These are phyloP conservation scores for Fusarium coffeatum DNA, from an alignment of 2,329 filamentous ascomycete genomes.

Conservation along the genomic window DNA sequence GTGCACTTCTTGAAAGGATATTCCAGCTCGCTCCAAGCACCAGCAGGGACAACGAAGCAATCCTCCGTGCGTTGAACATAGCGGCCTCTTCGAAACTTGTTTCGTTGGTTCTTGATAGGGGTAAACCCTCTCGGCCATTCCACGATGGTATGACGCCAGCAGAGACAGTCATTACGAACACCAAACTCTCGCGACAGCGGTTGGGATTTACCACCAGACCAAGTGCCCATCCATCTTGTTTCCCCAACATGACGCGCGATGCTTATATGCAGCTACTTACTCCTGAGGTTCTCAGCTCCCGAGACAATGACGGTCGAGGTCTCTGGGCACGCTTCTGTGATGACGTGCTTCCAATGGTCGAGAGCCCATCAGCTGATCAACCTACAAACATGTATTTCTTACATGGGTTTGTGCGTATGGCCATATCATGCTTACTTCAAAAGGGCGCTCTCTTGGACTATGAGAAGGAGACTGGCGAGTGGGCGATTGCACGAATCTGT, in stretches of 20 bases:
- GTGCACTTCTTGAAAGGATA: constrained; percentile 35
- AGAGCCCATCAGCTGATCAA: constrained; percentile 1
- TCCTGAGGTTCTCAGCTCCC: constrained; percentile 35
- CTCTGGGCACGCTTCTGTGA: constrained; percentile 47
- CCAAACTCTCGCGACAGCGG: constrained; percentile 10
- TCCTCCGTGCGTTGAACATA: constrained; percentile 46
- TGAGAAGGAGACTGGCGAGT: constrained; percentile 29
- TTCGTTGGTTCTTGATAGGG: constrained; percentile 39
- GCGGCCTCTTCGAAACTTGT: constrained; percentile 42
- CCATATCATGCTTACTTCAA: constrained; percentile 28
- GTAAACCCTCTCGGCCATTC: constrained; percentile 27
- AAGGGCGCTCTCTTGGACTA: constrained; percentile 31
- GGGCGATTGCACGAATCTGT: constrained; percentile 33
- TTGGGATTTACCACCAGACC: not conserved
- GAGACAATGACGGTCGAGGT: constrained; percentile 29
- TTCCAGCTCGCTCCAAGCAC: constrained; percentile 21
- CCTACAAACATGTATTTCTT: constrained; percentile 30
- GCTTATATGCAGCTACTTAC: constrained; percentile 43
- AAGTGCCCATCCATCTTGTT: constrained; percentile 44
- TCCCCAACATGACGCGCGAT: constrained; percentile 18
- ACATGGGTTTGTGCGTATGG: constrained; percentile 20
- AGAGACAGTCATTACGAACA: constrained; percentile 49
- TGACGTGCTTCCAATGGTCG: constrained; percentile 27
- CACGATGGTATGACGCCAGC: constrained; percentile 39
- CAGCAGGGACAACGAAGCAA: constrained; percentile 26